Evolutionary conservation across 192 early-diverging fungal species (phyloP), one percentile per base, ranked within the genome.

Genomic region (Dissophora globulifera): DNA sequence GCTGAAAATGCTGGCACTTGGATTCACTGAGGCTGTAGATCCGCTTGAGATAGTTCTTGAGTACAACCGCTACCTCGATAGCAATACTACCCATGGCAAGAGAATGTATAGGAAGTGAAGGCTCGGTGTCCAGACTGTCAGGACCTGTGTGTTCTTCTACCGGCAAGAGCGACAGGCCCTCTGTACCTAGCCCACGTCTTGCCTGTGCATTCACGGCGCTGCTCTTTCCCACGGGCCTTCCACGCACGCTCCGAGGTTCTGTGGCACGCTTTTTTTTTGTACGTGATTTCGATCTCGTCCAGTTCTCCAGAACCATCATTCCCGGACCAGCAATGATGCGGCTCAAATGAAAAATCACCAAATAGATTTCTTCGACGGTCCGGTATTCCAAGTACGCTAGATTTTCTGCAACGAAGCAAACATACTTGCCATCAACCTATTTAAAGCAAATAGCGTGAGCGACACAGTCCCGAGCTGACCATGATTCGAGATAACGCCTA

Each of bases 361-460:
- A 82, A 22, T 95, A 64, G 16, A 95, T 85, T 80, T 98, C 96
- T 35, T 95, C 95, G 40, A 87, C 79, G 15, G 85, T 86, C 67
- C 90, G 91, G 69, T 89, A 96, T 52, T 94, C 87, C 11, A 98
- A 75, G 2, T 89, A 81, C 0, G 95, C 86, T 25, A 97, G 62
- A 70, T 90, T 94, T 54, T 97, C 95, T 0, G 90, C 93, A 5
- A 96, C 72, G 82, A 96, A 98, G 35, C 88, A 81, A 22, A 78
- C 81, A 50, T 88, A 91, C 25, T 78, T 65, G 12, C 89, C 63
- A 62, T 92, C 85, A 4, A 86, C 65, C 67, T 81, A 38, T 38
- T 38, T 13, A 38, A 25, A 30, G 38, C 16, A 30, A 9, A 19
- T 45, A 30, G n/a, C 4, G 51, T 38, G 13, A 38, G 43, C 16